Base-by-base conservation (phyloP, 768 basidiomycete species). In the Psilocybe azurescens region DNA sequence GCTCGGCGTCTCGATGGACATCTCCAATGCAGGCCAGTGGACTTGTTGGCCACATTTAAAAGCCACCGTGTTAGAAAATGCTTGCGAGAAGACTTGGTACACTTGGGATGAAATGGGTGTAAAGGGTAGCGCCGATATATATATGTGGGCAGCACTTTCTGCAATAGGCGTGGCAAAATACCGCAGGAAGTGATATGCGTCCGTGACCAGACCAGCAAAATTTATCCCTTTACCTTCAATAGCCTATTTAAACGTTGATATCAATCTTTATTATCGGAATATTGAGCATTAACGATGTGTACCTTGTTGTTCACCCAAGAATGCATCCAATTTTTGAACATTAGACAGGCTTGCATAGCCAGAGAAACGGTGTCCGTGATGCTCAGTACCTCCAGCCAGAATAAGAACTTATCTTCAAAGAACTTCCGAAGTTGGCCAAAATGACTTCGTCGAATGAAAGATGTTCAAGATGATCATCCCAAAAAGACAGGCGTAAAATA, bases 311-410 rank as follows among this genome's bases (percentile, higher is more conserved):
- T 14, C 16, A n/a, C 36, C 3, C 38, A 16, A 20, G 56, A 55
- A 16, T 52, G 39, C 14, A 53, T 33, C 64, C 61, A 65, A 9
- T 48, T 30, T 16, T 33, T 36, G 14, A 55, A 16, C n/a, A 39
- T 11, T 16, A 16, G 28, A 39, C 70, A 50, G 13, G 63, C 56
- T 14, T 20, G 20, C 29, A 38, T 58, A 8, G 65, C 73, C 14
- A 56, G n/a, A 10, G 53, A 9, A 9, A 69, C 51, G 13, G 63
- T 50, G 14, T 61, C 56, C 9, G 60, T 58, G 11, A 75, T 38
- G 46, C 70, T 71, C n/a, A 81, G 65, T 5, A 71, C 73, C 53
- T 81, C 80, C 9, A 81, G 56, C 79, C 79, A 81, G 56, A 70
- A 77, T 5, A 80, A 66, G 3, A 80, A 65, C 13, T 65, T 64